Base-by-base conservation (phyloP, 2,329 filamentous ascomycete species). In the Aspergillus sp. region DNA sequence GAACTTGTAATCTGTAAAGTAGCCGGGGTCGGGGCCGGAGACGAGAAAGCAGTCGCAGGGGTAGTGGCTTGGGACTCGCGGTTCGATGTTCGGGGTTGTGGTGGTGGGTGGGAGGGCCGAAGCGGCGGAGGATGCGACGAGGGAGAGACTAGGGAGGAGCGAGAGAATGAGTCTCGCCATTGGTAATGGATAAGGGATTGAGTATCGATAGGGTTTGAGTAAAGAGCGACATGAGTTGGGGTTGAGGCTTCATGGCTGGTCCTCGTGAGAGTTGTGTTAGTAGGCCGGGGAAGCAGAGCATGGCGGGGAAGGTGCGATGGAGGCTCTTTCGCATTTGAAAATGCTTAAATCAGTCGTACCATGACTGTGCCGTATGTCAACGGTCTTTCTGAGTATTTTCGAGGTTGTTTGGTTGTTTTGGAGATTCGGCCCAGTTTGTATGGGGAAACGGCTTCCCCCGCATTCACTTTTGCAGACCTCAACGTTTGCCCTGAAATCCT, bases 1-100 rank as follows among this genome's bases (percentile, higher is more conserved):
- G 69, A 84, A 80, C 54, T 77, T 79, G 74, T 84, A 80, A 70
- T 83, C 77, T 51, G 81, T 77, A 66, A 84, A 84, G 70, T 82
- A 83, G 7, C 76, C 73, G 19, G 78, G 77, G 8, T 78, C 72
- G 3, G 78, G 66, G 5, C 76, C 75, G 1, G 78, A 76, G 30
- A 83, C 75, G 8, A 79, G 73, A 62, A 82, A 84, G 71, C 82
- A 83, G 57, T 80, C 77, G 64, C 82, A 58, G 11, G 55, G 55
- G 17, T 46, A 41, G 15, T 57, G 55, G 25, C 55, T n/a, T 13
- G 55, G 55, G 11, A 57, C 31, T 52, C 55, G 13, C 15, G 47
- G 34, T 9, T 23, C 17, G 47, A 57, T 17, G 2, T 23, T 45
- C 7, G 53, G 28, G 25, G 49, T 15, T 7, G 59, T 41, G 30